These are phyloP conservation scores for Limtongia smithiae DNA, from an alignment of 805 yeast genomes.

Conservation along the genomic window DNA sequence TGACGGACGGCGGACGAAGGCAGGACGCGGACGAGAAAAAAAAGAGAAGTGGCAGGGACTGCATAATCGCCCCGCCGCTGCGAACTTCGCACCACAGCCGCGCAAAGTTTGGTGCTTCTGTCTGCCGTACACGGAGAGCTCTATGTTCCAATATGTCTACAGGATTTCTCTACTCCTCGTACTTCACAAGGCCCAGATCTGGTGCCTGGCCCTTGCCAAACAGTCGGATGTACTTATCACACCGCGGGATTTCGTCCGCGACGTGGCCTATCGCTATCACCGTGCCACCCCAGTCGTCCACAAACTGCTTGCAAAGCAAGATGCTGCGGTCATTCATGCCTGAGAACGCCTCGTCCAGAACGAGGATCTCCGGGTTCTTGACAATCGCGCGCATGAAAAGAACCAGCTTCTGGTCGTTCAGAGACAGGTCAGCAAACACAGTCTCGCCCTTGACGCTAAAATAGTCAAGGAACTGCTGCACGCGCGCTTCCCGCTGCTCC, in stretches of 20 bases:
- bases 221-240: slow-evolving; percentile 51
- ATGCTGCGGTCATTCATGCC: slow-evolving; percentile 73
- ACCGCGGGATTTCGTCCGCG: slow-evolving; percentile 70
- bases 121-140: background rate
- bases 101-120: too few relatives aligned
- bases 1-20: too few relatives aligned
- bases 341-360: slow-evolving; percentile 89
- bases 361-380: slow-evolving; percentile 71
- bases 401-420: slow-evolving; percentile 74
- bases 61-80: too few relatives aligned
- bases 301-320: slow-evolving; percentile 51
- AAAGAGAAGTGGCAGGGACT: too few relatives aligned
- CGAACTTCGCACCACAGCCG: too few relatives aligned
- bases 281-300: slow-evolving; percentile 62
- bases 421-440: slow-evolving; percentile 51
- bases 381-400: slow-evolving; percentile 73
- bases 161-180: background rate
- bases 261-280: slow-evolving; percentile 80
- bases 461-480: slow-evolving; percentile 47
- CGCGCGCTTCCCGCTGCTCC: slow-evolving; percentile 39
- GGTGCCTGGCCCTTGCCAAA: slow-evolving; percentile 27
- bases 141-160: background rate
- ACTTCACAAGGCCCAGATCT: slow-evolving; percentile 16
- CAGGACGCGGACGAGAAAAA: too few relatives aligned
- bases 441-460: slow-evolving; percentile 46